phyloP scores from a whole-genome alignment of 306 rosid species.

The Benincasa hispida region DNA sequence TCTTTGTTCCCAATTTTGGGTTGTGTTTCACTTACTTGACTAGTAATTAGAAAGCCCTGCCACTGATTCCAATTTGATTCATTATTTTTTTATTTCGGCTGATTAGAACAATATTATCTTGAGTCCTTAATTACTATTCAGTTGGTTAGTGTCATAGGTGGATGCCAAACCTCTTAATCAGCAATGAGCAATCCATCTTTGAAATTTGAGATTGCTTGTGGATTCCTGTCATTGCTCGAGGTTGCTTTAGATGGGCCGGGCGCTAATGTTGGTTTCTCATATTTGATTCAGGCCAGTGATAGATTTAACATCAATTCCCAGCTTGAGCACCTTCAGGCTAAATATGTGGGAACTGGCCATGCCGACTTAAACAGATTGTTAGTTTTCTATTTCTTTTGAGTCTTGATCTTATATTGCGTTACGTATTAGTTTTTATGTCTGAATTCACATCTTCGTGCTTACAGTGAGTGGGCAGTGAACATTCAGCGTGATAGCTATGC shows the following conservation, averaged over 20 bases:
- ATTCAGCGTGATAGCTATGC: constrained; percentile 98
- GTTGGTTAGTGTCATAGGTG: background rate
- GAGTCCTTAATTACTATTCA: background rate
- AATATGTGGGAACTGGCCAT: constrained; percentile 93
- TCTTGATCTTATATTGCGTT: background rate
- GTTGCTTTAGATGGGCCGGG: background rate
- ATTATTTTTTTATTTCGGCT: background rate
- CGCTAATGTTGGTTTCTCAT: background rate
- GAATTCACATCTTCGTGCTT: background rate
- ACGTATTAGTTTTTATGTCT: background rate
- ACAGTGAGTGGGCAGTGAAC: constrained; percentile 92
- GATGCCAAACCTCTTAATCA: background rate
- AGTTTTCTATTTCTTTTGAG: constrained; percentile 6
- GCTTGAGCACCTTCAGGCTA: constrained; percentile 92
- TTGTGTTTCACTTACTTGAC: background rate
- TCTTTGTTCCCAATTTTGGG: background rate
- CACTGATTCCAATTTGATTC: background rate
- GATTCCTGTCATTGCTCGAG: background rate
- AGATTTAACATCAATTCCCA: constrained; percentile 96
- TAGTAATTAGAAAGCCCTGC: background rate
- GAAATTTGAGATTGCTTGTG: background rate
- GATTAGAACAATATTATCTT: background rate
- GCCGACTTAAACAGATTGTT: constrained; percentile 88
- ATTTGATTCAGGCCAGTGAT: constrained; percentile 66
- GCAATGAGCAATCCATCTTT: background rate